Conservation (phyloP, 768 basidiomycete genomes). For the Boletellus ananiceps region DNA sequence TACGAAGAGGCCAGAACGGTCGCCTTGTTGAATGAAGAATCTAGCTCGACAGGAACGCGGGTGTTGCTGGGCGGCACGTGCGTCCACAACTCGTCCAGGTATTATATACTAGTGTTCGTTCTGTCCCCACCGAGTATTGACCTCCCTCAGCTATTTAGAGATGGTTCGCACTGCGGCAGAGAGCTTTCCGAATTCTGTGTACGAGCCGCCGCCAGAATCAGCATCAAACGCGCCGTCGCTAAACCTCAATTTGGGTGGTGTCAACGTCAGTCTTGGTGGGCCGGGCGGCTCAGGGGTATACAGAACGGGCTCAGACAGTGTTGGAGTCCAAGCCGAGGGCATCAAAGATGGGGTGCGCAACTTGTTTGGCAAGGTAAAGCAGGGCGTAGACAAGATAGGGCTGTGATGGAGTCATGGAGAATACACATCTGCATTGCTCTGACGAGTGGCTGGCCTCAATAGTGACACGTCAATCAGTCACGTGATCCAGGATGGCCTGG, state of each 20-base stretch:
- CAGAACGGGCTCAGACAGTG: slow-evolving; percentile 68
- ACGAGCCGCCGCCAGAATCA: slow-evolving; percentile 73
- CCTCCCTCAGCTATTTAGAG: slow-evolving; percentile 65
- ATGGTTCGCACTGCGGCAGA: slow-evolving; percentile 77
- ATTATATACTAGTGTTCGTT: slow-evolving; percentile 18
- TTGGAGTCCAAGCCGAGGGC: slow-evolving; percentile 79
- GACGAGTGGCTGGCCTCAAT: no score
- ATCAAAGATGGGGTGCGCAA: slow-evolving; percentile 85
- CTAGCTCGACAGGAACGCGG: slow-evolving; percentile 58
- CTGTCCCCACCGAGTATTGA: background rate
- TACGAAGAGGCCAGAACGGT: slow-evolving; percentile 92
- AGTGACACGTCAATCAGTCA: slow-evolving; percentile 28
- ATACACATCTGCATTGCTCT: background rate
- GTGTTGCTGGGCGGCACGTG: slow-evolving; percentile 91
- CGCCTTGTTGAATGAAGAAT: slow-evolving; percentile 82
- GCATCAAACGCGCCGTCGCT: slow-evolving; percentile 70
- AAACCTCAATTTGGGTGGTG: slow-evolving; percentile 87
- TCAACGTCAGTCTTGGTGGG: slow-evolving; percentile 93
- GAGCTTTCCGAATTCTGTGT: slow-evolving; percentile 59
- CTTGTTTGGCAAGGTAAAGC: slow-evolving; percentile 84
- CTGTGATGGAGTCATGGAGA: slow-evolving; percentile 21
- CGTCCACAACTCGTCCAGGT: slow-evolving; percentile 93
- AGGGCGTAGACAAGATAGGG: slow-evolving; percentile 67
- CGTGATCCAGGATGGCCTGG: slow-evolving; percentile 14
- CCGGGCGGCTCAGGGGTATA: slow-evolving; percentile 79